phyloP scores from a whole-genome alignment of 352 stramenopile species.

The Phytophthora lateralis region DNA sequence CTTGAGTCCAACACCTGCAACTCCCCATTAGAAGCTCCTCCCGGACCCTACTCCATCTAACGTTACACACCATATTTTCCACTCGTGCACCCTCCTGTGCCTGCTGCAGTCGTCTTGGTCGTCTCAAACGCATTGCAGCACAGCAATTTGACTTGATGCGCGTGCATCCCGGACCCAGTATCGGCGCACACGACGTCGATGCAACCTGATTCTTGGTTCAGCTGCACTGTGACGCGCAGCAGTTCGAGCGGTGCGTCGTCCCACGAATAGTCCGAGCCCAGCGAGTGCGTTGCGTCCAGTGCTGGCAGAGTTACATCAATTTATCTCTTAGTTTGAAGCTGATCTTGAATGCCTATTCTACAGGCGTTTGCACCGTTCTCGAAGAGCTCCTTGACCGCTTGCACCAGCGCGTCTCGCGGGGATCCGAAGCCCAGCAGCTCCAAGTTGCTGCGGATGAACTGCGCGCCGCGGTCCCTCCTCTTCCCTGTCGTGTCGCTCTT shows the following conservation, averaged over 20 bases:
- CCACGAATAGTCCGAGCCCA: slow-evolving; percentile 25
- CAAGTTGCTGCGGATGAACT: slow-evolving; percentile 73
- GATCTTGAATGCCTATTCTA: not conserved
- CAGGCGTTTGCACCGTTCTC: slow-evolving; percentile 61
- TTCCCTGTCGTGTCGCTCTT: slow-evolving; percentile 15
- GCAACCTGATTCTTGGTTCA: slow-evolving; percentile 27
- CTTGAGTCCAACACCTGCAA: slow-evolving; percentile 76
- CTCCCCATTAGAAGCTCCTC: not conserved
- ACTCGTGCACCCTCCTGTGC: slow-evolving; percentile 26
- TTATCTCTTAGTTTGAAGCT: not conserved
- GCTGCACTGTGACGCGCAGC: slow-evolving; percentile 54
- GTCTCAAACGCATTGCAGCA: slow-evolving; percentile 79
- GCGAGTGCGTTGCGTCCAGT: slow-evolving; percentile 59
- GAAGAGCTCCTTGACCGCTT: slow-evolving; percentile 83
- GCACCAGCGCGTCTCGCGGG: slow-evolving; percentile 61
- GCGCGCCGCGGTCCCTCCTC: slow-evolving; percentile 38
- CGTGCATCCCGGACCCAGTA: slow-evolving; percentile 69
- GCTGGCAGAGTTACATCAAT: slow-evolving; percentile 35
- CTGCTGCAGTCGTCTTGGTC: slow-evolving; percentile 40
- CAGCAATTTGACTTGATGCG: slow-evolving; percentile 66
- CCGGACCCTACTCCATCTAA: not conserved
- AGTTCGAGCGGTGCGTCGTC: slow-evolving; percentile 36
- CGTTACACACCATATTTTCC: slow-evolving; percentile 73
- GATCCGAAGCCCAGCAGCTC: slow-evolving; percentile 77
- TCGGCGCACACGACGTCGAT: slow-evolving; percentile 81